phyloP scores from a whole-genome alignment of 225 moss, liverwort and hornwort species.

The Pseudisothecium myosuroides region DNA sequence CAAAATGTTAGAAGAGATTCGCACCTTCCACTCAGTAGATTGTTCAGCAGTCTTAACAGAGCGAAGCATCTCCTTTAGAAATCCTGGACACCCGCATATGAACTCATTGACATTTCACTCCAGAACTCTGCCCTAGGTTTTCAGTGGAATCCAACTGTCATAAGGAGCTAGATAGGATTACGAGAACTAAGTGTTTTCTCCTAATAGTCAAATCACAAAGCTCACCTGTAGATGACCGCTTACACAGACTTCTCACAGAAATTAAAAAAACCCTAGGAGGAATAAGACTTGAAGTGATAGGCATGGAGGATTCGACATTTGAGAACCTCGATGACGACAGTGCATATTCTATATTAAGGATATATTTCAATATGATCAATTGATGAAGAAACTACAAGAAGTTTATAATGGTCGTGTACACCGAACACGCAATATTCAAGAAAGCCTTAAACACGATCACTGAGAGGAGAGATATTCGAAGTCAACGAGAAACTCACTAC shows the following conservation, averaged over 20 bases:
- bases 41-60: slow-evolving; percentile 35
- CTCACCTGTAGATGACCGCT: not conserved
- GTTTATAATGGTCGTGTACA: not conserved
- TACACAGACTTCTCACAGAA: not conserved
- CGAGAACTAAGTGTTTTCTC: not conserved
- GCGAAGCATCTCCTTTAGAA: slow-evolving; percentile 84
- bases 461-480: not conserved
- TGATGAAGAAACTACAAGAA: not conserved
- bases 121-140: not conserved
- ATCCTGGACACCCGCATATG: slow-evolving; percentile 29
- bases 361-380: not conserved
- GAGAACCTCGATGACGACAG: not conserved
- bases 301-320: not conserved
- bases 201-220: not conserved
- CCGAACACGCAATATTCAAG: not conserved
- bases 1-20: not conserved
- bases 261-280: not conserved
- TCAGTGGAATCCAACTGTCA: not conserved
- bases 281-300: not conserved
- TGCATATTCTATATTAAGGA: not conserved
- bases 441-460: not conserved
- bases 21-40: slow-evolving; percentile 86
- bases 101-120: not conserved
- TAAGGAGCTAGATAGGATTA: not conserved
- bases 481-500: slow-evolving; percentile 18